Evolutionary conservation across 768 basidiomycete genomes (phyloP), one percentile per base, ranked within the genome.

Genomic region (Lentinula detonsa): DNA sequence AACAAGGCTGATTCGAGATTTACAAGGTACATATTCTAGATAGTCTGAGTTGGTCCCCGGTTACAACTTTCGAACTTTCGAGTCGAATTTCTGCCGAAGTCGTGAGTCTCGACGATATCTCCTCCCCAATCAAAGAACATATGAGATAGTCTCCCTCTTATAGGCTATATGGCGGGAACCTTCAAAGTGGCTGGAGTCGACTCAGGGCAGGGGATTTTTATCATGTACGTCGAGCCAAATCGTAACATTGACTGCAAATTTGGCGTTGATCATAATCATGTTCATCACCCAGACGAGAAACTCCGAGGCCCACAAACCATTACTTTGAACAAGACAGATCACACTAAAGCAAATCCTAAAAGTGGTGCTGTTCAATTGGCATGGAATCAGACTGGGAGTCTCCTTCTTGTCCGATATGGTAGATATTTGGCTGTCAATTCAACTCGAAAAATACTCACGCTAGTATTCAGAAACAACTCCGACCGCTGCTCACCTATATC

Each of bases 151-250:
- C 18, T 15, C 16, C 5, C 59, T 28, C 28, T 21, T 34, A 28
- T 53, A 96, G 95, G 81, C 73, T 10, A 75, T 91, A 11, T 98
- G 95, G 95, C 81, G 86, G 62, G 95, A 98, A 70, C 93, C 95
- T 1, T 66, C 78, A 0, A 85, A 86, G 63, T 98, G 95, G 95
- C 73, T 93, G 45, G 89, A 90, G 70, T 78, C 86, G 1, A 93
- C 92, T 0, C 83, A 88, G 67, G 92, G 91, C 31, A 84, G 88
- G 59, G 94, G 94, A 4, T 95, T 95, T 70, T 76, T 96, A 28
- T 90, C 93, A 23, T 97, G 95, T 93, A 67, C 28, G 80, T 68
- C 10, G 23, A 42, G 33, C 21, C 43, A 34, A 39, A n/a, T 48
- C 28, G 23, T 15, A 4, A 35, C 15, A 52, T 61, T 60, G 5